Evolutionary conservation across 805 yeast species (phyloP).

Genomic region (Saccharomyces cerevisiae): DNA sequence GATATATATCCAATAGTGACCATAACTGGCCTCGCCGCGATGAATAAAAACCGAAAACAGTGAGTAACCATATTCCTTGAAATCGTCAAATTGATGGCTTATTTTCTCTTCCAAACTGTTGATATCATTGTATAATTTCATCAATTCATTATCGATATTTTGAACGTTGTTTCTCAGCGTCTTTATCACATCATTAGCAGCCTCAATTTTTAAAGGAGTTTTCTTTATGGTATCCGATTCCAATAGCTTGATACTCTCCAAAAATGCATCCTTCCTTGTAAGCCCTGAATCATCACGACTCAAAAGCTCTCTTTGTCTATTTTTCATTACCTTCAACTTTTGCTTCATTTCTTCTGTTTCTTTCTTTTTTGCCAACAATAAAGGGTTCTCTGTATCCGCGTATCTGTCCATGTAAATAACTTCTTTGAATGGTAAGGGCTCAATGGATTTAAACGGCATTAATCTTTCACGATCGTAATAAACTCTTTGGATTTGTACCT

Average conservation of each 20-base stretch:
- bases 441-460: constrained; percentile 73
- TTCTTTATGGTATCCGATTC: constrained; percentile 37
- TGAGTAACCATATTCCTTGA: constrained; percentile 62
- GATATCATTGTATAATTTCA: constrained; percentile 36
- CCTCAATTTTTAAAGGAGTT: constrained; percentile 34
- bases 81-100: constrained; percentile 50
- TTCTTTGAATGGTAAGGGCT: constrained; percentile 74
- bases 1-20: constrained; percentile 95
- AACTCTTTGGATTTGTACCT: constrained; percentile 90
- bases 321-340: constrained; percentile 39
- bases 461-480: constrained; percentile 70
- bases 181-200: constrained; percentile 10
- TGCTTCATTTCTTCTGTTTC: constrained; percentile 55
- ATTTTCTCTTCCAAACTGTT: constrained; percentile 41
- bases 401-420: constrained; percentile 81
- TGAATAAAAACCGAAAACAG: constrained; percentile 91
- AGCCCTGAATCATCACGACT: constrained; percentile 43
- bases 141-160: constrained; percentile 40
- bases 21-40: constrained; percentile 91
- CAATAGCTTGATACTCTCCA: constrained; percentile 50
- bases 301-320: constrained; percentile 37
- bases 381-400: constrained; percentile 55
- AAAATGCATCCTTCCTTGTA: constrained; percentile 43
- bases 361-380: constrained; percentile 42
- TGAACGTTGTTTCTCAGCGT: constrained; percentile 39